Conservation (phyloP, 139 green algal genomes). For the Chlorella sp. region DNA sequence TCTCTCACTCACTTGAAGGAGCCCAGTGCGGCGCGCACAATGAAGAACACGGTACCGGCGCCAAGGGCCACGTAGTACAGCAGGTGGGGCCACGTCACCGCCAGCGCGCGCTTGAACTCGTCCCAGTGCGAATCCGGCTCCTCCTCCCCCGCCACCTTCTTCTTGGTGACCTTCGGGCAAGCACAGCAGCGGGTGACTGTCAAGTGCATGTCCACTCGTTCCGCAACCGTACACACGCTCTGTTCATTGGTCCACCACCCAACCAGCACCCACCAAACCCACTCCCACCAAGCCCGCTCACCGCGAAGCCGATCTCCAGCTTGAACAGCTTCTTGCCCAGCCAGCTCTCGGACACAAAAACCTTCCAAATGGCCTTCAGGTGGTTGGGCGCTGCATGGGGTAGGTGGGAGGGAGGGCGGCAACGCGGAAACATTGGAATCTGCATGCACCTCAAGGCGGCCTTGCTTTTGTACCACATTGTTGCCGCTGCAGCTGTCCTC, state of each 20-base stretch:
- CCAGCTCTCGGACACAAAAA: conserved; percentile 7
- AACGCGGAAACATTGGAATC: too few relatives aligned
- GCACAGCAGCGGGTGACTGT: not conserved
- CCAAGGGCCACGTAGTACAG: conserved; percentile 10
- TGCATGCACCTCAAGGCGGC: too few relatives aligned
- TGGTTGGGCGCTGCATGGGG: conserved; percentile 15
- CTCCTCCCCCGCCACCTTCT: conserved; percentile 9
- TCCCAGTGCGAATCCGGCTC: conserved; percentile 13
- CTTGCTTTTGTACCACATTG: too few relatives aligned
- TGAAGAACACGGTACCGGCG: conserved; percentile 25
- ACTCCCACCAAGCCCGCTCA: not conserved
- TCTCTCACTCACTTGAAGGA: not conserved
- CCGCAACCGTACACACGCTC: not conserved
- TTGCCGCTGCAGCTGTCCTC: too few relatives aligned
- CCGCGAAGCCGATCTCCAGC: conserved; percentile 29
- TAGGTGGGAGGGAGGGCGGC: not conserved
- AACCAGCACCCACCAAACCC: not conserved
- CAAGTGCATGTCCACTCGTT: too few relatives aligned
- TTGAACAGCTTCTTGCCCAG: conserved; percentile 24
- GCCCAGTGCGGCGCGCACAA: conserved; percentile 17
- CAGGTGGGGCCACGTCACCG: conserved; percentile 39
- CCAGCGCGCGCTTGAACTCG: conserved; percentile 10
- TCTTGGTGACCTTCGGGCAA: conserved; percentile 9
- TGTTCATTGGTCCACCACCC: not conserved
- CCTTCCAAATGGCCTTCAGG: conserved; percentile 35